A percentile compares a stretch with the other conserved stretches of the same genome.
Evolutionary conservation across 163 green algal genomes (phyloP).

Genomic region (Prototheca cutis): DNA sequence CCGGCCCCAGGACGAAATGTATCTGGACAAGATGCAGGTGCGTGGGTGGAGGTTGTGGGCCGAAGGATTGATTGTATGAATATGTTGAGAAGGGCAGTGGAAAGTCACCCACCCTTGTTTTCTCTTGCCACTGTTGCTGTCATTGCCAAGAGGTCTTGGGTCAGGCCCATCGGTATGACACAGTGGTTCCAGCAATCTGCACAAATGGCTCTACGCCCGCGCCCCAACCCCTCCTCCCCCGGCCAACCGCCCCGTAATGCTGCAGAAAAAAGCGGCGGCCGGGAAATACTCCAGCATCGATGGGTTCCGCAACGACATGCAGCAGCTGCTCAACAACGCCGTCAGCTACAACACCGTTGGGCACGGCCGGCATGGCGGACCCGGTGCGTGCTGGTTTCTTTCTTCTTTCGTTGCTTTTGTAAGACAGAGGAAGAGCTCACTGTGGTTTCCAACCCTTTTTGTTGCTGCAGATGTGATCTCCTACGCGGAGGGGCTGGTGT

Average conservation of each 20-base stretch:
- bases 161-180: no score
- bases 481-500: background rate
- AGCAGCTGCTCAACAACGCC: constrained; percentile 17
- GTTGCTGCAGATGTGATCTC: constrained; percentile 1
- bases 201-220: no score
- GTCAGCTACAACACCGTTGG: constrained; percentile 18
- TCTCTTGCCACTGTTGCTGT: no score
- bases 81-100: background rate
- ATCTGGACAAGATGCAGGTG: constrained; percentile 9
- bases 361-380: background rate
- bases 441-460: background rate
- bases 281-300: constrained; percentile 7
- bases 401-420: background rate
- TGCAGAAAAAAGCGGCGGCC: constrained; percentile 11
- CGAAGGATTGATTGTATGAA: no score
- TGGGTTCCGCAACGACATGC: constrained; percentile 17
- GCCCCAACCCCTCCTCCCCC: no score
- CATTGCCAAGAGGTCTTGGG: no score
- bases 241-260: no score
- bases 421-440: background rate
- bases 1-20: constrained; percentile 17
- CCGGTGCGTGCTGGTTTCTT: constrained; percentile 3
- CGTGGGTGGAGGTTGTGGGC: background rate
- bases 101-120: background rate
- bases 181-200: no score